Conservation (phyloP, 176 grass and related monocot species). For the Cenchrus fungigraminus region DNA sequence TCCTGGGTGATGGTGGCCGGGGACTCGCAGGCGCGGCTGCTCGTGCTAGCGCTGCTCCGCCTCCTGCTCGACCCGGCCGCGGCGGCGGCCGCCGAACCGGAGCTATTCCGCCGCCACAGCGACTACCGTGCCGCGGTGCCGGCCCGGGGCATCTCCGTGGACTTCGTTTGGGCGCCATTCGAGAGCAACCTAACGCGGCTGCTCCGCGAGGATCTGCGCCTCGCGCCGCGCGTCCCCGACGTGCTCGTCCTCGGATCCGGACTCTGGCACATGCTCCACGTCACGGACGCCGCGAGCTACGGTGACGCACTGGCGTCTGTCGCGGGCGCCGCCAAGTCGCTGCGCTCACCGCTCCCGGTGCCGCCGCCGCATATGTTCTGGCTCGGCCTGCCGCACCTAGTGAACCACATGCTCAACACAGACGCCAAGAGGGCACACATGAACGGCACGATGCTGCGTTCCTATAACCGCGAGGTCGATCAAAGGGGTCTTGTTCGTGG, state of each 20-base stretch:
- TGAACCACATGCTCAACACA: conserved; percentile 82
- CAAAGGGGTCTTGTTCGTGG: conserved; percentile 52
- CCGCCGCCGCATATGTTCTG: conserved; percentile 86
- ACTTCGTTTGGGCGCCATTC: conserved; percentile 95
- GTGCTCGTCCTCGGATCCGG: conserved; percentile 88
- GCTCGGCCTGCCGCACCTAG: conserved; percentile 71
- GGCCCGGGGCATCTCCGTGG: conserved; percentile 64
- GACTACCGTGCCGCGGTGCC: conserved; percentile 67
- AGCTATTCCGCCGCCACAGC: conserved; percentile 86
- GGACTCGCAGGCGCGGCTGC: conserved; percentile 89
- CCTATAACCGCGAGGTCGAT: conserved; percentile 64
- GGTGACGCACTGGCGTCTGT: conserved; percentile 54
- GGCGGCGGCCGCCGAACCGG: conserved; percentile 68
- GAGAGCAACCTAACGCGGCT: conserved; percentile 77
- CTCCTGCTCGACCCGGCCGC: conserved; percentile 71
- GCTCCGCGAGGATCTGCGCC: conserved; percentile 65
- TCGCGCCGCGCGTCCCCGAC: conserved; percentile 56
- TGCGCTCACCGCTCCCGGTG: conserved; percentile 35
- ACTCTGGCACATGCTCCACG: conserved; percentile 96
- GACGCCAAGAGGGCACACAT: conserved; percentile 79
- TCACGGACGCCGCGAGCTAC: conserved; percentile 55
- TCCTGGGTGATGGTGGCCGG: conserved; percentile 92
- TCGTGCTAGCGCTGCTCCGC: conserved; percentile 80
- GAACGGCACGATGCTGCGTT: conserved; percentile 62
- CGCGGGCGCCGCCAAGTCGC: conserved; percentile 34